Conservation (phyloP, 2,329 filamentous ascomycete species). For the Pestalotiopsis sp. region DNA sequence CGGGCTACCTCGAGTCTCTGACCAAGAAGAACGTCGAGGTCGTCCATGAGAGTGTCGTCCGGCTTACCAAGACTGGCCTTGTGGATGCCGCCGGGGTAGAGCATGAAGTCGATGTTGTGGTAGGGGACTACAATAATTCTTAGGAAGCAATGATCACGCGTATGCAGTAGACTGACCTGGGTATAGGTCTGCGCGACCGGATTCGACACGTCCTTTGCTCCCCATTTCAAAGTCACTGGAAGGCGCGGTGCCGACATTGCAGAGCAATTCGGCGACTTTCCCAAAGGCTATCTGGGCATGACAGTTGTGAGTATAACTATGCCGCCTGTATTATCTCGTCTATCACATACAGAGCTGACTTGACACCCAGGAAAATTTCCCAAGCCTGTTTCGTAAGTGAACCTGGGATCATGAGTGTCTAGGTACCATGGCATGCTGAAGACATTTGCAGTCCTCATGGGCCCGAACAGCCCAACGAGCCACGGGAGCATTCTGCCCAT, state of each 20-base stretch:
- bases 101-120: conserved; percentile 1
- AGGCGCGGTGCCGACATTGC: neutral
- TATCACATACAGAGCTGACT: neutral
- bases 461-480: conserved; percentile 27
- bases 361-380: conserved; percentile 1
- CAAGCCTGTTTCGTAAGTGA: neutral
- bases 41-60: neutral
- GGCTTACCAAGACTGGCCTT: neutral
- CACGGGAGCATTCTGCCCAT: conserved; percentile 26
- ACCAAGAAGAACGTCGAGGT: neutral
- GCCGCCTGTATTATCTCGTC: neutral
- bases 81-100: neutral
- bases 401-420: neutral
- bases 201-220: neutral
- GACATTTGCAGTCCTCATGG: conserved; percentile 18
- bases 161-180: neutral
- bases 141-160: neutral
- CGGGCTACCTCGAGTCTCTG: neutral
- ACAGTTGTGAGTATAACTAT: neutral
- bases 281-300: neutral
- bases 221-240: conserved; percentile 2
- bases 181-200: neutral
- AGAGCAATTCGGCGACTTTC: neutral
- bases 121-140: neutral
- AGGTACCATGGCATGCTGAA: neutral